These are phyloP conservation scores for Sordariomycetes sp. DNA, from an alignment of 2,329 filamentous ascomycete species.

Conservation along the genomic window DNA sequence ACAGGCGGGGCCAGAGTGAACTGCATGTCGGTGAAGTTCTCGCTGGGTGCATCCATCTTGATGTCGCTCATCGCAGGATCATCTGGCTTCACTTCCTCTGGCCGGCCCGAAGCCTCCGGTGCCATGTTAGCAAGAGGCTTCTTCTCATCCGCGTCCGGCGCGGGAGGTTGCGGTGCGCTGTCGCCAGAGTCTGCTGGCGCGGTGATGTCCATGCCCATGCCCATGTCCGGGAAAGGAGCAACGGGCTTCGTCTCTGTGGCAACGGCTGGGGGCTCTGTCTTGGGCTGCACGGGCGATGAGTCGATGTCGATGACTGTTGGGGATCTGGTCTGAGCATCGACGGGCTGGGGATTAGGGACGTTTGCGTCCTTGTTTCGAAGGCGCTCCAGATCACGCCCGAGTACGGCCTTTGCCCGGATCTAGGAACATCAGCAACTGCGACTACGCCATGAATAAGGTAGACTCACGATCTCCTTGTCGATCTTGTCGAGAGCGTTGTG, in stretches of 20 bases:
- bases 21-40: constrained; percentile 47
- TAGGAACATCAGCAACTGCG: constrained; percentile 7
- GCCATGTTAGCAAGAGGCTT: too few relatives aligned
- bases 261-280: too few relatives aligned
- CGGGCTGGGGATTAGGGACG: constrained; percentile 11
- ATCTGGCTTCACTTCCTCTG: constrained; percentile 3
- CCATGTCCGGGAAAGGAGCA: constrained; percentile 49
- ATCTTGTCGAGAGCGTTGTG: constrained; percentile 46
- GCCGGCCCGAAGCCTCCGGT: background rate
- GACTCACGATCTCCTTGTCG: constrained; percentile 46
- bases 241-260: constrained; percentile 24
- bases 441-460: background rate
- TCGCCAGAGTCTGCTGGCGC: too few relatives aligned
- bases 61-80: too few relatives aligned
- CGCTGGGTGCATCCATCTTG: too few relatives aligned
- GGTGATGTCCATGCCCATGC: constrained; percentile 32
- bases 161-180: too few relatives aligned
- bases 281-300: constrained; percentile 25
- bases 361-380: constrained; percentile 1
- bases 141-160: too few relatives aligned
- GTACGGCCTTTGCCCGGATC: constrained; percentile 42
- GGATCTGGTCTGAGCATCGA: constrained; percentile 24
- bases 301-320: constrained; percentile 26
- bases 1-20: constrained; percentile 43
- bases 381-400: constrained; percentile 39